phyloP scores from a whole-genome alignment of 176 grass and related monocot genomes.

The Guadua angustifolia region DNA sequence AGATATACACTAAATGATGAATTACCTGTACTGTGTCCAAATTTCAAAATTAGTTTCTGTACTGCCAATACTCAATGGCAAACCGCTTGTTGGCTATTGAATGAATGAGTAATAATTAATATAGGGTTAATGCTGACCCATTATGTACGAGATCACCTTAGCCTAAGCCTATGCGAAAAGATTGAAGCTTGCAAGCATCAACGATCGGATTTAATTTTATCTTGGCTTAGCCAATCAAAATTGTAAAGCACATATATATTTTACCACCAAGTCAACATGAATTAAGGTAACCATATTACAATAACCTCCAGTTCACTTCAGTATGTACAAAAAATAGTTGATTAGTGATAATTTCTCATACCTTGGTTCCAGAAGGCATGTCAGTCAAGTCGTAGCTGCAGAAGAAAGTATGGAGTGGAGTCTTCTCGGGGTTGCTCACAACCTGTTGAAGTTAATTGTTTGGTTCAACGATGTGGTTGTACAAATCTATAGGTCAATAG shows the following conservation, averaged over 20 bases:
- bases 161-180: neutral
- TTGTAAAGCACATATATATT: neutral
- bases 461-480: neutral
- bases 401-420: constrained; percentile 95
- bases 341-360: constrained; percentile 37
- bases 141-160: constrained; percentile 23
- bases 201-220: constrained; percentile 10
- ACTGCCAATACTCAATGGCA: neutral
- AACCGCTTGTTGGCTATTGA: neutral
- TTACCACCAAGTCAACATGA: neutral
- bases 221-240: neutral
- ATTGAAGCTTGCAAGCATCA: neutral
- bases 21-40: constrained; percentile 21
- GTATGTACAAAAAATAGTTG: neutral
- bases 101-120: neutral
- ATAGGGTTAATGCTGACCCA: neutral
- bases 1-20: neutral
- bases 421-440: constrained; percentile 96
- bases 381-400: constrained; percentile 97
- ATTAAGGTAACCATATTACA: neutral
- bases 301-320: constrained; percentile 23
- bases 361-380: constrained; percentile 98
- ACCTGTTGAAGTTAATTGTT: constrained; percentile 59
- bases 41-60: constrained; percentile 23
- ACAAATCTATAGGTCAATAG: neutral